Conservation (phyloP, 768 basidiomycete species). For the Hemileccinum rubropunctum region DNA sequence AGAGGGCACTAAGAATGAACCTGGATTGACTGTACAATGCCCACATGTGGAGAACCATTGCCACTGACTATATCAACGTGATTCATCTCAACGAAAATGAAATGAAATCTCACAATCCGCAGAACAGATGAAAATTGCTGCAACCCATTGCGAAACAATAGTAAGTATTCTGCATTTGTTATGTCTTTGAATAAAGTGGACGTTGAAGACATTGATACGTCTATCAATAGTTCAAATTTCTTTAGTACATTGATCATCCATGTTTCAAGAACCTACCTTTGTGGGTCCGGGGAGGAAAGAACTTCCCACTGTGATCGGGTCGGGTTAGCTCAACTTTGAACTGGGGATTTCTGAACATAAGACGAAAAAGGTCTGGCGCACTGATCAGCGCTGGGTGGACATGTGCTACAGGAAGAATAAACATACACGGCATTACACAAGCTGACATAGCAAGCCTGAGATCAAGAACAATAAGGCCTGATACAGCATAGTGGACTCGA, state of each 20-base stretch:
- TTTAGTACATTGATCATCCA: too few relatives aligned
- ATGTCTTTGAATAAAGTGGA: too few relatives aligned
- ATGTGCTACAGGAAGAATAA: too few relatives aligned
- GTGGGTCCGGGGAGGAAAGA: slow-evolving; percentile 10
- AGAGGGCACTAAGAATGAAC: neutral
- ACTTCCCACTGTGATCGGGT: slow-evolving; percentile 5
- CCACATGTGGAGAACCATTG: neutral
- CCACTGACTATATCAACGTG: neutral
- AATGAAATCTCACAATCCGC: neutral
- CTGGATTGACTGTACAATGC: neutral
- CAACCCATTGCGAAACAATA: neutral
- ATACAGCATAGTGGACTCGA: neutral
- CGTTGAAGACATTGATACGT: neutral
- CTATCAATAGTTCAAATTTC: neutral
- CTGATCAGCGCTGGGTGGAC: neutral
- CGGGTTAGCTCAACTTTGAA: neutral
- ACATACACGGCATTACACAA: neutral
- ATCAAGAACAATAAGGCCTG: too few relatives aligned
- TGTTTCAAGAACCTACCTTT: neutral
- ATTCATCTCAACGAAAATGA: neutral
- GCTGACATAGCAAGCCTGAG: neutral
- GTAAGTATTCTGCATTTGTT: neutral
- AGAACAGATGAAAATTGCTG: neutral
- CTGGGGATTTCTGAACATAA: neutral
- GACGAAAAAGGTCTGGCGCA: neutral